Base-by-base conservation (phyloP, 306 rosid species). In the Parietaria judaica region DNA sequence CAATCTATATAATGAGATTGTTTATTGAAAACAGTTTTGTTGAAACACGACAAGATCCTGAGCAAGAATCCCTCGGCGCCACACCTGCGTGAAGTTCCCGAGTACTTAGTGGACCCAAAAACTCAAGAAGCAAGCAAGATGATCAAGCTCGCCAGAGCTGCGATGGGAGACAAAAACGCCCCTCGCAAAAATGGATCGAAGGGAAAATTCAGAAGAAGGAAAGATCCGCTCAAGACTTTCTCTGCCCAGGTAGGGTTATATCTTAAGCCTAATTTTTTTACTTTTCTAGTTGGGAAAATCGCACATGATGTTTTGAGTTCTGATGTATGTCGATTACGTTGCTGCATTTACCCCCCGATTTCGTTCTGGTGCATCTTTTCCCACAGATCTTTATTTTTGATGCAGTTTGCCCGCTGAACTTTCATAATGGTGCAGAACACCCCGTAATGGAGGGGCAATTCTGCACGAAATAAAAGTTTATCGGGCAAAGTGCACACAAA, bases 11-110 rank as follows among this genome's bases (percentile, higher is more conserved):
- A 49, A 10, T 49, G 53, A 49, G 45, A 5, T 5, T 8, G 45
- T 41, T 41, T 41, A 5, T 49, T 49, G 53, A 49, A 46, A 46
- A 76, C 86, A 87, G 99, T 82, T 79, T 78, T 86, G 45, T 75
- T 92, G 86, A 88, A 92, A 69, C 99, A 92, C 41, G 99, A 92
- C 70, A 92, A 92, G 74, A 72, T 80, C 75, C 67, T 92, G 61
- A 92, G 99, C 94, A 92, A 88, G 86, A 86, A 79, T 48, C 85
- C 86, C 60, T 94, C 92, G 14, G 88, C 98, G 53, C 37, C 90
- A 13, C 96, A 88, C 71, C 81, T 92, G 43, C 81, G 95, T 3
- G 84, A 82, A 60, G 88, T 88, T 47, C 99, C 96, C 1, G 95
- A 84, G 49, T 92, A 92, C 74, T 83, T 92, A 14, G 45, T 90